phyloP scores from a whole-genome alignment of 352 stramenopile genomes.

The Pelagophyceae sp. region DNA sequence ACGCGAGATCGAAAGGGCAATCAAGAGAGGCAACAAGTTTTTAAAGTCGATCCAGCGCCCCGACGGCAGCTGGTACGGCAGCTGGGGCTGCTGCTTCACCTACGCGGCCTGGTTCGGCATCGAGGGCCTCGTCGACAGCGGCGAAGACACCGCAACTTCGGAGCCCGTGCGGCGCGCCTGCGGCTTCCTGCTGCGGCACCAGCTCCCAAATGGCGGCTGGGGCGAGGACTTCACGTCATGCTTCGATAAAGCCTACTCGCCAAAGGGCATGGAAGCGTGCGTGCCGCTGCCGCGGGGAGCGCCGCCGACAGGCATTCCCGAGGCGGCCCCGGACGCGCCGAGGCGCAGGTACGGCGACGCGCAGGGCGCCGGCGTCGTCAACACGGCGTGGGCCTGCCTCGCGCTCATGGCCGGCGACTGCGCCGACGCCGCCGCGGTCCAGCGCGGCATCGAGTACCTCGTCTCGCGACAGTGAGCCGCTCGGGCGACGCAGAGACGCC shows the following conservation, averaged over 20 bases:
- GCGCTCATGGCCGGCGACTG: slow-evolving; percentile 55
- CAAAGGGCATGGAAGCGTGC: slow-evolving; percentile 51
- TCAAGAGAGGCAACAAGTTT: slow-evolving; percentile 57
- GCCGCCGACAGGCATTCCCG: not conserved
- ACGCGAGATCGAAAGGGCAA: slow-evolving; percentile 47
- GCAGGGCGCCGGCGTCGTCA: slow-evolving; percentile 60
- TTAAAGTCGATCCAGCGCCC: slow-evolving; percentile 69
- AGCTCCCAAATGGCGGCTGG: slow-evolving; percentile 73
- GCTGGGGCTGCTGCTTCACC: slow-evolving; percentile 79
- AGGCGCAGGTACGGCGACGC: slow-evolving; percentile 61
- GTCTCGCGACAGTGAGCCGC: slow-evolving; percentile 50
- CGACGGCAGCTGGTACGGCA: slow-evolving; percentile 63
- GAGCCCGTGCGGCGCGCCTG: slow-evolving; percentile 46
- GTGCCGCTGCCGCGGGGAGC: too few relatives aligned
- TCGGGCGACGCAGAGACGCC: not conserved
- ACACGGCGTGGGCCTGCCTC: slow-evolving; percentile 76
- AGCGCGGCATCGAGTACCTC: slow-evolving; percentile 57
- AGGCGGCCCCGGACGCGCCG: too few relatives aligned
- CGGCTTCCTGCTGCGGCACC: slow-evolving; percentile 57
- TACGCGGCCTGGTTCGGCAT: slow-evolving; percentile 79
- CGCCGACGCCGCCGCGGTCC: slow-evolving; percentile 51
- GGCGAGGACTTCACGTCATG: slow-evolving; percentile 76
- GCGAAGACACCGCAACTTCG: slow-evolving; percentile 41
- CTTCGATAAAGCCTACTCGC: slow-evolving; percentile 70
- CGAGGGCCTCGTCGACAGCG: slow-evolving; percentile 58